These are phyloP conservation scores for Acanthamoeba sp. DNA, from an alignment of 208 protist genomes.

Conservation along the genomic window DNA sequence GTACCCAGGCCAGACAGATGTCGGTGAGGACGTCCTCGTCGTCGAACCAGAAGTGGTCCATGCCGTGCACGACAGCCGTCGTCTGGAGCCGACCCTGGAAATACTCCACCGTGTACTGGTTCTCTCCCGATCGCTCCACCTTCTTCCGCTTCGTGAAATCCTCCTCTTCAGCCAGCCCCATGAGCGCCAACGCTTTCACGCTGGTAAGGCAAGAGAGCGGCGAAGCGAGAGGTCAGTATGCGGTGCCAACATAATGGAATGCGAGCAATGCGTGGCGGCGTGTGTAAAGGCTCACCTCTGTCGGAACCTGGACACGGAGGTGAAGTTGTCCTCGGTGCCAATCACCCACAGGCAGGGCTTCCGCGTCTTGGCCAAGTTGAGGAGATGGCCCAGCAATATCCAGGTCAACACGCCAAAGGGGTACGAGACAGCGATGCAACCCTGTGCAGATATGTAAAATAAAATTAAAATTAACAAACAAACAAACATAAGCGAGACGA, in stretches of 20 bases:
- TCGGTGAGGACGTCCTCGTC: conserved; percentile 52
- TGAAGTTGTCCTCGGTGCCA: conserved; percentile 63
- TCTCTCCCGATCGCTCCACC: neutral
- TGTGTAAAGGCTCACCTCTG: neutral
- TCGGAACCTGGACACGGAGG: conserved; percentile 5
- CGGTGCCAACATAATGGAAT: too few relatives aligned
- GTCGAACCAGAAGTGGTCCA: conserved; percentile 65
- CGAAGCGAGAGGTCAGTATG: neutral
- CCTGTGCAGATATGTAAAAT: too few relatives aligned
- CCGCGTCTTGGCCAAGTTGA: conserved; percentile 9
- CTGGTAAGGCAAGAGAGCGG: too few relatives aligned
- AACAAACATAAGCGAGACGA: neutral
- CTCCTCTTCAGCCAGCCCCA: conserved; percentile 25
- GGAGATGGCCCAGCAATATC: conserved; percentile 60
- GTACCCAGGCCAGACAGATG: conserved; percentile 9
- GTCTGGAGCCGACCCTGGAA: neutral
- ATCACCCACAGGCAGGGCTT: conserved; percentile 70
- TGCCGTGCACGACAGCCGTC: neutral
- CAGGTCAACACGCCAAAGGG: conserved; percentile 67
- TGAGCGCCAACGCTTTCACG: neutral
- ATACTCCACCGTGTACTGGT: conserved; percentile 16
- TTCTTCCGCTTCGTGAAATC: conserved; percentile 17
- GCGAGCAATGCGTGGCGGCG: neutral
- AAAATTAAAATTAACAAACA: too few relatives aligned
- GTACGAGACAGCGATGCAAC: conserved; percentile 30